Conservation (phyloP, 257 asterid genomes). For the Henckelia pumila region DNA sequence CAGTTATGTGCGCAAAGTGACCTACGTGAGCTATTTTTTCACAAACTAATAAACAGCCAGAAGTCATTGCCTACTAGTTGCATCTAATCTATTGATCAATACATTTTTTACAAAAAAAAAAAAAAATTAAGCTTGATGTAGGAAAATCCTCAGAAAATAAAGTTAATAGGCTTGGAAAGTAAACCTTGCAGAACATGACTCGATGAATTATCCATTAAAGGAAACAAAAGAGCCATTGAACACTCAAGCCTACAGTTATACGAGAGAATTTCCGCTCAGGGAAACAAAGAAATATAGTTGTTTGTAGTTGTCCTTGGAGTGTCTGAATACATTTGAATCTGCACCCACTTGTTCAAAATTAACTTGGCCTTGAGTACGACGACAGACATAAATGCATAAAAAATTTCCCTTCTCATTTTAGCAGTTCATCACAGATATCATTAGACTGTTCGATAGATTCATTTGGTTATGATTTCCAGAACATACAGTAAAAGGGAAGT, state of each 20-base stretch:
- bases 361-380: neutral
- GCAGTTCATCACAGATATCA: slow-evolving; percentile 10
- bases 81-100: slow-evolving; percentile 2
- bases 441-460: neutral
- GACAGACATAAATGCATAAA: neutral
- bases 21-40: slow-evolving; percentile 14
- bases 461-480: slow-evolving; percentile 8
- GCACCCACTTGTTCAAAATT: neutral
- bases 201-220: neutral
- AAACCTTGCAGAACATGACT: neutral
- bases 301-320: too few relatives aligned
- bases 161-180: slow-evolving; percentile 2
- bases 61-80: too few relatives aligned
- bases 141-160: slow-evolving; percentile 13
- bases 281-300: too few relatives aligned
- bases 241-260: neutral
- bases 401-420: slow-evolving; percentile 7
- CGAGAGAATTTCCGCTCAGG: too few relatives aligned
- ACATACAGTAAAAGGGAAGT: slow-evolving; percentile 9
- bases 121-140: neutral
- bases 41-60: slow-evolving; percentile 7
- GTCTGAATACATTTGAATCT: neutral
- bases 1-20: neutral
- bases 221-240: neutral
- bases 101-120: neutral